Evolutionary conservation across 2,329 filamentous ascomycete species (phyloP), one percentile per base, ranked within the genome.

Genomic region (Colletotrichum gigasporum): DNA sequence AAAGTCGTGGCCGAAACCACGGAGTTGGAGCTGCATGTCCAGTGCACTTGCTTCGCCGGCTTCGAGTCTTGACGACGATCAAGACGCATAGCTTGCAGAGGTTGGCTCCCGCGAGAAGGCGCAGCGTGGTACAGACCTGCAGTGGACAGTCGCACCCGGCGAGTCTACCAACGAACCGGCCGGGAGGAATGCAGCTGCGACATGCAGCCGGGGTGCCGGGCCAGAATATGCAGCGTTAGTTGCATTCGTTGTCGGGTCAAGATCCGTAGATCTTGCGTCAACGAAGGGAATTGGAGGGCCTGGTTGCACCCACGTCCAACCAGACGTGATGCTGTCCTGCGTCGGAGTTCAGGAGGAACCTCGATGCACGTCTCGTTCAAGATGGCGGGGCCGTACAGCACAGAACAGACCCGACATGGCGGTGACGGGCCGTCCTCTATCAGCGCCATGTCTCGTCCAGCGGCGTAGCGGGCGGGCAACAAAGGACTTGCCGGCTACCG

Each of bases 91-190:
- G 41, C 37, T 44, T 20, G 37, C 35, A 42, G 30, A 22, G 48
- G 20, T 50, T 39, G 28, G 35, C 50, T 54, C 14, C 59, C 22
- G 48, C 57, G 50, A 62, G 50, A 62, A 55, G 50, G 24, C 42
- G 50, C 50, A 28, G 48, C 42, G 56, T 65, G 9, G 50, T 65
- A 65, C 62, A 35, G 42, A 34, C 48, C 62, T 65, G 62, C 57
- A 30, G 62, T 65, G 56, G 42, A 62, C 30, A 65, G 62, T 65
- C 62, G 56, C 62, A 65, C 56, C 50, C 56, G 62, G 62, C 48
- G 62, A 65, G 37, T 50, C 56, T 65, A 62, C 62, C 50, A 62
- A 39, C 42, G 35, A 60, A 54, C 56, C 62, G 50, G 56, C 55
- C 48, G 48, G 35, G 34, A 65, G 56, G 62, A 61, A 62, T 62